phyloP scores from a whole-genome alignment of 2,329 filamentous ascomycete species.

The Aspergillus japonicus region DNA sequence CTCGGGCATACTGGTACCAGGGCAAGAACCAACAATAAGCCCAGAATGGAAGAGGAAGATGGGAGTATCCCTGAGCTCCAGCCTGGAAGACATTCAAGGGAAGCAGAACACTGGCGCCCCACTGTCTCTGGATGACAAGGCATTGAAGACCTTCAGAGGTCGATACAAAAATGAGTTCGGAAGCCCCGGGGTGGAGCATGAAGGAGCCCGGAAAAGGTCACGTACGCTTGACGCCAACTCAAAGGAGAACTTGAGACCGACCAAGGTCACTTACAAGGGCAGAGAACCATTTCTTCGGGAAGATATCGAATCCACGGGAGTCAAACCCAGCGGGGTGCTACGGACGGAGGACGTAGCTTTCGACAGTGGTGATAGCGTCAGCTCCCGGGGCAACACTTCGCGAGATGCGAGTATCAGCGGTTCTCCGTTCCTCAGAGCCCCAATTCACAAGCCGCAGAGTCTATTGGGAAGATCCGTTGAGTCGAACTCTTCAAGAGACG shows the following conservation, averaged over 20 bases:
- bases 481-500: conserved; percentile 26
- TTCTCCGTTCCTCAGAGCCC: conserved; percentile 49
- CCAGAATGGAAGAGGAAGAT: conserved; percentile 13
- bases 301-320: conserved; percentile 29
- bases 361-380: conserved; percentile 22
- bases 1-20: conserved; percentile 29
- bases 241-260: conserved; percentile 12
- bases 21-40: conserved; percentile 11
- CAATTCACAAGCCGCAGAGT: conserved; percentile 30
- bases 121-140: conserved; percentile 19
- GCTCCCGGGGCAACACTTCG: conserved; percentile 27
- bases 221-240: conserved; percentile 19
- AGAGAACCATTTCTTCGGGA: conserved; percentile 34
- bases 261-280: conserved; percentile 23
- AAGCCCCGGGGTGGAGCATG: conserved; percentile 11
- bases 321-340: conserved; percentile 27
- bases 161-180: conserved; percentile 9
- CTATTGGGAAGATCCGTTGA: conserved; percentile 33
- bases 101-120: conserved; percentile 17
- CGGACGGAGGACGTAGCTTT: conserved; percentile 25
- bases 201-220: conserved; percentile 14
- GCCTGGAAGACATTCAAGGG: conserved; percentile 17
- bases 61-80: conserved; percentile 16
- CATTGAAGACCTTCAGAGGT: conserved; percentile 14
- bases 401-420: conserved; percentile 46